Conservation (phyloP, 2,329 filamentous ascomycete genomes). For the Malbranchea zuffiana region DNA sequence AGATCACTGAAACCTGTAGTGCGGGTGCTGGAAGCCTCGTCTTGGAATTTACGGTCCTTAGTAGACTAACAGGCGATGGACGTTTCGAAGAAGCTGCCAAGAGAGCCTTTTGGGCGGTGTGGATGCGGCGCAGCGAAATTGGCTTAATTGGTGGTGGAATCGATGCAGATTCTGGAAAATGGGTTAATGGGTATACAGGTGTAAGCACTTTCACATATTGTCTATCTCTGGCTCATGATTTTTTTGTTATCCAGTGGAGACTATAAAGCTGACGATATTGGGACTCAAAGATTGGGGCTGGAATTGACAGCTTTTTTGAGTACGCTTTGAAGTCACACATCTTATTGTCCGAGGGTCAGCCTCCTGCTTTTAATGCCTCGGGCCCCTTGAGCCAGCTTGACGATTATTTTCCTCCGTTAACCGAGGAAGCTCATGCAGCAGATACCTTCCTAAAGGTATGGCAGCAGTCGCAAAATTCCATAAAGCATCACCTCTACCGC, state of each 20-base stretch:
- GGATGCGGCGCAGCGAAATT: conserved; percentile 72
- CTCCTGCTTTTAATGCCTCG: conserved; percentile 25
- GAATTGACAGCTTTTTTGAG: conserved; percentile 97
- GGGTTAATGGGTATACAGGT: conserved; percentile 81
- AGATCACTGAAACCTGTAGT: conserved; percentile 93
- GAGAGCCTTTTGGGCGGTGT: conserved; percentile 94
- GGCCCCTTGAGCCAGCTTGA: conserved; percentile 43
- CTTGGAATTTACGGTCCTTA: conserved; percentile 84
- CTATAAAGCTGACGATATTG: not conserved
- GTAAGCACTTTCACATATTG: conserved; percentile 21
- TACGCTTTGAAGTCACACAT: conserved; percentile 94
- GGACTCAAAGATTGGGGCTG: conserved; percentile 61
- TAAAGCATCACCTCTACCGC: conserved; percentile 85
- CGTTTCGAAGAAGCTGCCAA: conserved; percentile 88
- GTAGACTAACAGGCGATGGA: conserved; percentile 70
- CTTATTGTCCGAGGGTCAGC: conserved; percentile 63
- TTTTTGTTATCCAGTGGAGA: no score
- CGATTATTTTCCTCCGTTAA: conserved; percentile 55
- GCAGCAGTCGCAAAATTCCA: conserved; percentile 74
- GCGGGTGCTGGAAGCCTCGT: conserved; percentile 93
- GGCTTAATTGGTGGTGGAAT: conserved; percentile 85
- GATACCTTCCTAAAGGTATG: conserved; percentile 72
- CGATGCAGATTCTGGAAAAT: conserved; percentile 79
- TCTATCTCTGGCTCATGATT: no score
- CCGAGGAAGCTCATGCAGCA: conserved; percentile 56